A percentile compares a stretch with the other conserved stretches of the same genome.
Conservation (phyloP, 306 rosid genomes). For the Delonix regia region DNA sequence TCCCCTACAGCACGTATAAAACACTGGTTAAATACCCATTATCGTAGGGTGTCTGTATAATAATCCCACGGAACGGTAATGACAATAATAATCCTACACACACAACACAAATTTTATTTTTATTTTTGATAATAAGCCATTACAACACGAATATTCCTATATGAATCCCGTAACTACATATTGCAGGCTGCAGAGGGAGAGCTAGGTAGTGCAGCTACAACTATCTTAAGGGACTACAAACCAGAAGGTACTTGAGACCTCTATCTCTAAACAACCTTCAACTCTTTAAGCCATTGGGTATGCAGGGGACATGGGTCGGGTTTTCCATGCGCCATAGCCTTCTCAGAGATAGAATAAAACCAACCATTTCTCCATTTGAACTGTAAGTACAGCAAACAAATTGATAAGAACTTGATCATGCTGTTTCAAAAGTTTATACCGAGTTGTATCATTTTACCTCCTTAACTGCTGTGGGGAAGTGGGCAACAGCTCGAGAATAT, state of each 20-base stretch:
- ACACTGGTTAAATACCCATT: no score
- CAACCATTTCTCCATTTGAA: conserved; percentile 98
- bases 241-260: not conserved
- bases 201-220: not conserved
- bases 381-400: conserved; percentile 50
- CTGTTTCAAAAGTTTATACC: not conserved
- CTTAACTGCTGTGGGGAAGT: conserved; percentile 96
- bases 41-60: no score
- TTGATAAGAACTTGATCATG: not conserved
- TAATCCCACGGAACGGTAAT: no score
- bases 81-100: not conserved
- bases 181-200: not conserved
- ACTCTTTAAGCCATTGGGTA: conserved; percentile 80
- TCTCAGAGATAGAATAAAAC: conserved; percentile 80
- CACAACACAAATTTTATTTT: no score
- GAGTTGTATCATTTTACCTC: conserved; percentile 61
- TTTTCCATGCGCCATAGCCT: conserved; percentile 67
- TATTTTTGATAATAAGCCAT: no score
- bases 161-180: not conserved
- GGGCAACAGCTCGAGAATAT: conserved; percentile 81
- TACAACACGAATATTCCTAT: not conserved
- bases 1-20: no score
- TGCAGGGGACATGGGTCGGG: conserved; percentile 90
- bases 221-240: not conserved
- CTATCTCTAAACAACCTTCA: conserved; percentile 58